Conservation (phyloP, 164 flowering plant genomes). For the Nymphaea thermarum region DNA sequence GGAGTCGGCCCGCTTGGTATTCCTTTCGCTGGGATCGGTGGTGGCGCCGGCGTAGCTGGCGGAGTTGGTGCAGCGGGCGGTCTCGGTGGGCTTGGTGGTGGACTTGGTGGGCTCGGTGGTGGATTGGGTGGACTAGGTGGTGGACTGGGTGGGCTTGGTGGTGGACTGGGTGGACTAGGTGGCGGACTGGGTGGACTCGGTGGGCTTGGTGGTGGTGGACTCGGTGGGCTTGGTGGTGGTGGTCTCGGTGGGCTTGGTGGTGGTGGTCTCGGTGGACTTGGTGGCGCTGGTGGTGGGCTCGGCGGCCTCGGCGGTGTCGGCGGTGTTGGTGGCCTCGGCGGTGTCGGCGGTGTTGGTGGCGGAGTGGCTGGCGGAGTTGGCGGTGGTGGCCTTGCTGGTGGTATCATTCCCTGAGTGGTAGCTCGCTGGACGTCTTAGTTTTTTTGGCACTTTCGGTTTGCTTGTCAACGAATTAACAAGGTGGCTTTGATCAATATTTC, state of each 20-base stretch:
- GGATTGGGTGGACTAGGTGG: too few species aligned
- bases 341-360: background rate
- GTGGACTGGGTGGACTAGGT: constrained; percentile 1
- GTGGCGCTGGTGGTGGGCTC: constrained; percentile 2
- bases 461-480: background rate
- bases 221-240: background rate
- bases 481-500: background rate
- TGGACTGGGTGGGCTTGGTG: constrained; percentile 3
- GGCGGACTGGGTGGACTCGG: background rate
- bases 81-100: constrained; percentile 3
- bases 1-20: background rate
- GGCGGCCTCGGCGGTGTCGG: background rate
- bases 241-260: constrained; percentile 2
- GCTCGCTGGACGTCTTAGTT: background rate
- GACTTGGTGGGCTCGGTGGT: background rate
- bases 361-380: constrained; percentile 1
- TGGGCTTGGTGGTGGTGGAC: constrained; percentile 2
- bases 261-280: constrained; percentile 4
- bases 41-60: constrained; percentile 3
- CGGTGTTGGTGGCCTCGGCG: constrained; percentile 5
- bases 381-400: background rate
- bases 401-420: background rate
- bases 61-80: constrained; percentile 3
- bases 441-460: background rate
- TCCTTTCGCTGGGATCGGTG: background rate